Conservation (phyloP, 768 basidiomycete species). For the Sistotremastrum niveocremeum region DNA sequence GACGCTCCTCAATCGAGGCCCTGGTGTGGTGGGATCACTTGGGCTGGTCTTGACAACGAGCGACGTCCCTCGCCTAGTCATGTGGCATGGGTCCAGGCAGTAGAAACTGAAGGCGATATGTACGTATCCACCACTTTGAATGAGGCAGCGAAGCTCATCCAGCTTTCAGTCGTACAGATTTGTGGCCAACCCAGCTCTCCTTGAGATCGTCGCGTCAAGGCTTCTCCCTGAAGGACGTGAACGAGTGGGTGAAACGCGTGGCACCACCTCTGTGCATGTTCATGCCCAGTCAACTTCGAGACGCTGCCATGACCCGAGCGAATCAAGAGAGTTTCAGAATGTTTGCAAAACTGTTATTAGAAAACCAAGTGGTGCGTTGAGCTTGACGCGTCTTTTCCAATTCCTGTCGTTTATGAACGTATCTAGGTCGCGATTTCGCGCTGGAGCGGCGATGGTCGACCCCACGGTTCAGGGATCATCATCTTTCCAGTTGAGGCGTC, state of each 20-base stretch:
- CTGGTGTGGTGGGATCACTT: conserved; percentile 44
- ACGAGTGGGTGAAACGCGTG: conserved; percentile 36
- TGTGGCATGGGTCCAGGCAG: conserved; percentile 45
- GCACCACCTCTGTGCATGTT: conserved; percentile 37
- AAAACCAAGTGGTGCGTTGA: conserved; percentile 36
- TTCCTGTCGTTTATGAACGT: conserved; percentile 1
- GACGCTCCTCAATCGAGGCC: conserved; percentile 30
- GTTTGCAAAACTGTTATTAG: conserved; percentile 37
- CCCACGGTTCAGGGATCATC: conserved; percentile 37
- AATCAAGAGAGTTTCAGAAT: conserved; percentile 43
- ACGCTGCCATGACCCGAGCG: conserved; percentile 31
- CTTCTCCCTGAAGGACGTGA: conserved; percentile 32
- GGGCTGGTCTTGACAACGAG: conserved; percentile 34
- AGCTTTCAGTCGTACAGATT: conserved; percentile 30
- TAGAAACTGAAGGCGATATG: conserved; percentile 63
- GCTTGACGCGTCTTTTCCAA: conserved; percentile 1
- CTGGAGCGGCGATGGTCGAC: conserved; percentile 33
- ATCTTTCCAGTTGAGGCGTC: conserved; percentile 40
- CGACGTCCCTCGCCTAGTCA: conserved; percentile 32
- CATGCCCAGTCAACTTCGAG: conserved; percentile 45
- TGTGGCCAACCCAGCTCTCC: conserved; percentile 39
- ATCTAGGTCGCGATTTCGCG: conserved; percentile 35
- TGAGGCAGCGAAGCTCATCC: background rate
- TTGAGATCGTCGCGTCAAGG: conserved; percentile 26
- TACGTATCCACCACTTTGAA: conserved; percentile 22